Conservation (phyloP, 352 stramenopile species). For the Elongisporangium anandrum region DNA sequence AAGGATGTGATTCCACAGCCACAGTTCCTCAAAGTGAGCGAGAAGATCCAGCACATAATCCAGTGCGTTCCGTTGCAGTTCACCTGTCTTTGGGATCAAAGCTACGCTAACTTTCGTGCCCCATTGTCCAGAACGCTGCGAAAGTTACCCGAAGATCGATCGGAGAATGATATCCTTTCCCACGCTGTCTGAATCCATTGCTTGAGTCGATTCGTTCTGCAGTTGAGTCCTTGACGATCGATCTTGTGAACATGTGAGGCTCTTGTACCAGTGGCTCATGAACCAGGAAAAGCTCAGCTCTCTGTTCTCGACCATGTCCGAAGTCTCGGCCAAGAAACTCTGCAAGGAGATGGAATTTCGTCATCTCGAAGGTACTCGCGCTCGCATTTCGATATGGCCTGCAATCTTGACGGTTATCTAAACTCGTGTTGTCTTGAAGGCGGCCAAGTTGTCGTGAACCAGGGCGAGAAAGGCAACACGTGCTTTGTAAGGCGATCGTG, state of each 20-base stretch:
- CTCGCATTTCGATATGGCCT: not conserved
- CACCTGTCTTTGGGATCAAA: not conserved
- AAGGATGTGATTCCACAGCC: constrained; percentile 23
- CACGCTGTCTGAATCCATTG: not conserved
- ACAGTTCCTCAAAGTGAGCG: constrained; percentile 52
- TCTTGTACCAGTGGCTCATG: constrained; percentile 84
- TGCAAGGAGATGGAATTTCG: constrained; percentile 87
- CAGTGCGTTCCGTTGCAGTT: constrained; percentile 20
- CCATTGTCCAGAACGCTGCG: constrained; percentile 41
- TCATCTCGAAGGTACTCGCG: constrained; percentile 30
- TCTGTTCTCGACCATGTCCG: constrained; percentile 83
- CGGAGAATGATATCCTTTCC: constrained; percentile 55
- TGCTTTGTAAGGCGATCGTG: constrained; percentile 67
- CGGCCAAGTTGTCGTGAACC: constrained; percentile 72
- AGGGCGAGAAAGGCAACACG: constrained; percentile 81
- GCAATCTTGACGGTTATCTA: too few relatives aligned
- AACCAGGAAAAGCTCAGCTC: constrained; percentile 85
- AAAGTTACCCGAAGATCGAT: constrained; percentile 56
- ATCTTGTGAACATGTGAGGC: constrained; percentile 34
- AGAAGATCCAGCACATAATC: constrained; percentile 66
- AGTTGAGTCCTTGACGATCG: constrained; percentile 5
- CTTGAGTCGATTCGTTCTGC: not conserved
- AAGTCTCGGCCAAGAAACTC: constrained; percentile 79
- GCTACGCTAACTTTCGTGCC: not conserved
- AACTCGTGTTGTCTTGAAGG: too few relatives aligned